Base-by-base conservation (phyloP, 2,329 filamentous ascomycete species). In the Colletotrichum cuscutae region DNA sequence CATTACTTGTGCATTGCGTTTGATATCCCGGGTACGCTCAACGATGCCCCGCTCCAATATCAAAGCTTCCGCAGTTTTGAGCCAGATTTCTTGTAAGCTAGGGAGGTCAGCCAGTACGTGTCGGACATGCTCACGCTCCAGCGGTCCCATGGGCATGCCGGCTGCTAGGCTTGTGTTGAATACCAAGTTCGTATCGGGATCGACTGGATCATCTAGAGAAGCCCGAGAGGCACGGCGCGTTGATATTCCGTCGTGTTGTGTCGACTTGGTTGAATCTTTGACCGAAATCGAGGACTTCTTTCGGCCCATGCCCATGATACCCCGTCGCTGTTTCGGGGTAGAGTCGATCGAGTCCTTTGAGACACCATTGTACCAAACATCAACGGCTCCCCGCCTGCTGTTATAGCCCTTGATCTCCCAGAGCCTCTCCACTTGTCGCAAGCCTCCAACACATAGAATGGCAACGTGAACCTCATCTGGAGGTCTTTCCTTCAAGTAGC, bases 341-440 rank as follows among this genome's bases (percentile, higher is more conserved):
- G 85, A 76, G 42, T 87, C 86, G 6, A 73, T 79, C 64, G 24
- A 80, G 9, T 87, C 86, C 71, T 84, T 87, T 2, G 84, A 83
- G 9, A 92, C 80, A 22, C 82, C 84, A 53, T 85, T 84, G 78
- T 88, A 91, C 90, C 90, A 92, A 5, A 77, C 82, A 76, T 92
- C 90, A 19, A 92, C 90, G 1, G 88, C 87, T 24, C 84, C 84
- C 69, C 90, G 85, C 37, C 90, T 85, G 64, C 84, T 84, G 77
- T 91, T 92, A 80, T 92, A 92, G 1, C 90, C 89, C 77, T 91
- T 91, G 52, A 90, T 89, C 77, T 92, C 89, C 90, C 90, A 92
- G 46, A 92, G 86, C 57, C 87, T 84, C 76, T 92, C 89, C 1
- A 91, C 89, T 77, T 92, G 89, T 9, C 90, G 86, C 68, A 92